Evolutionary conservation across 768 basidiomycete species (phyloP).

Genomic region (Dacryopinax spathularia): DNA sequence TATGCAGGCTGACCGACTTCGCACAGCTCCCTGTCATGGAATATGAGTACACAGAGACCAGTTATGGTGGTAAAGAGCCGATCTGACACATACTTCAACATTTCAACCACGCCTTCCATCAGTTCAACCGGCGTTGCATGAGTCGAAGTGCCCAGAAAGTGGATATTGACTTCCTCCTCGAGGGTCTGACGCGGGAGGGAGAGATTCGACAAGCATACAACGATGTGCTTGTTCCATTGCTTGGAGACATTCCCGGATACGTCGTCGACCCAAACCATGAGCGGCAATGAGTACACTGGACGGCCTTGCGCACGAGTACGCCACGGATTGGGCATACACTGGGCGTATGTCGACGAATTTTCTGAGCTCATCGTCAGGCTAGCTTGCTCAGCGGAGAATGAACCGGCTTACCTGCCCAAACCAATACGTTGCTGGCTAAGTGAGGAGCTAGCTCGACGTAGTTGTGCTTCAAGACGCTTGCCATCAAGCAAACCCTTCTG

Average conservation of each 20-base stretch:
- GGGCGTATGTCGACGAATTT: too few relatives aligned
- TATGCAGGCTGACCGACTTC: background rate
- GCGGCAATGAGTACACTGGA: background rate
- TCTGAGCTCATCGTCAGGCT: too few relatives aligned
- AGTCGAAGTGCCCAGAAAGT: background rate
- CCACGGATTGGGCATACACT: background rate
- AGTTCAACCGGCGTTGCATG: background rate
- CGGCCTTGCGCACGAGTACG: background rate
- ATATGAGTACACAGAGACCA: background rate
- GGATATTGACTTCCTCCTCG: background rate
- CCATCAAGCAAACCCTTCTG: too few relatives aligned
- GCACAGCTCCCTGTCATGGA: background rate
- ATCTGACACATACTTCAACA: background rate
- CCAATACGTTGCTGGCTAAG: too few relatives aligned
- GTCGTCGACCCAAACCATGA: background rate
- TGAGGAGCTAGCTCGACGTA: too few relatives aligned
- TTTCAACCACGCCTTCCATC: background rate
- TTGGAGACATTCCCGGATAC: background rate
- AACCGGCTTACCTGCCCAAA: too few relatives aligned
- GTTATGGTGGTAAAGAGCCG: background rate
- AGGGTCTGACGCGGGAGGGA: background rate
- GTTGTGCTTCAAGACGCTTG: too few relatives aligned
- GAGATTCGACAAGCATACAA: background rate
- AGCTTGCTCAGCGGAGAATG: too few relatives aligned
- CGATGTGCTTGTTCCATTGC: constrained; percentile 1